phyloP scores from a whole-genome alignment of 257 asterid species.

The Voacanga thouarsii region DNA sequence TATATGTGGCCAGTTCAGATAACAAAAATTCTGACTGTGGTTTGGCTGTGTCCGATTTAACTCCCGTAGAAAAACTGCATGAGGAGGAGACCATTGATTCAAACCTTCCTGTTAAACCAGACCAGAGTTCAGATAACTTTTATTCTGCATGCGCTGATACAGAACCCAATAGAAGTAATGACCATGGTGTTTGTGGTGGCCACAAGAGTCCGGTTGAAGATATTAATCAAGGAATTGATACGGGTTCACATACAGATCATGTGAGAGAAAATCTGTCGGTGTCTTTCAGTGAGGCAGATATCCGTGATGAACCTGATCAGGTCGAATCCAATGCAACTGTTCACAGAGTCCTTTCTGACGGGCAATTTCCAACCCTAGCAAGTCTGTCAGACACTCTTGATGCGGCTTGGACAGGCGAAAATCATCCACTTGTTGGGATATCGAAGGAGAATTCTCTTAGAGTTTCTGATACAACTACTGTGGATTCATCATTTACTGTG shows the following conservation, averaged over 20 bases:
- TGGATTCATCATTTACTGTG: slow-evolving; percentile 35
- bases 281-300: slow-evolving; percentile 32
- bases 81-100: slow-evolving; percentile 37
- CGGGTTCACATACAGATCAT: slow-evolving; percentile 20
- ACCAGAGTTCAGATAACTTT: slow-evolving; percentile 18
- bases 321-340: slow-evolving; percentile 37
- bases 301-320: slow-evolving; percentile 34
- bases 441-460: slow-evolving; percentile 31
- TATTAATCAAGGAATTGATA: slow-evolving; percentile 29
- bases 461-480: slow-evolving; percentile 35
- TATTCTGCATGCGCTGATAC: slow-evolving; percentile 33
- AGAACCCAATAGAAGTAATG: slow-evolving; percentile 33
- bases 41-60: slow-evolving; percentile 30
- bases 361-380: slow-evolving; percentile 46
- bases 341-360: slow-evolving; percentile 59
- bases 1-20: slow-evolving; percentile 52
- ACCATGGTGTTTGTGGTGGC: slow-evolving; percentile 22
- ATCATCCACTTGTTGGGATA: slow-evolving; percentile 30
- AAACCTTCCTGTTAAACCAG: slow-evolving; percentile 27
- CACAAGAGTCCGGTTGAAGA: slow-evolving; percentile 27
- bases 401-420: slow-evolving; percentile 95
- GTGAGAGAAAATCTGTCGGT: slow-evolving; percentile 26
- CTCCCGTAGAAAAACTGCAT: slow-evolving; percentile 34
- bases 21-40: slow-evolving; percentile 30
- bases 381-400: slow-evolving; percentile 77